phyloP scores from a whole-genome alignment of 1,284 basidiomycete species.

The Stygiomarasmius scandens region DNA sequence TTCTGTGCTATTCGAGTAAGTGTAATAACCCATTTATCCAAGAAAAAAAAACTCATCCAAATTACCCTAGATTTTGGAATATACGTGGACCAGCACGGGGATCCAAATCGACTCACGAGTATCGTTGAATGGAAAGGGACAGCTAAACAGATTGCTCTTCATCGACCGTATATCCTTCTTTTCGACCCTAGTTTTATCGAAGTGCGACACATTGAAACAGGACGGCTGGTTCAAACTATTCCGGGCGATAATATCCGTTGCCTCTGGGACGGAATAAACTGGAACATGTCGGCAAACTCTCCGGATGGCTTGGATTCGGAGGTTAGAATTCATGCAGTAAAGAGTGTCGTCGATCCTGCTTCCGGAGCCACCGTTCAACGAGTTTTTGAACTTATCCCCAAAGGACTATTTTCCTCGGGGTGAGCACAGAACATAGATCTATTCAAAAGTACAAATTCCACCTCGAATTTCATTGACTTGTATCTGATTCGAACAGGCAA shows the following conservation, averaged over 20 bases:
- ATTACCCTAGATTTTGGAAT: slow-evolving; percentile 67
- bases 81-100: slow-evolving; percentile 79
- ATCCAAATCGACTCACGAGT: slow-evolving; percentile 71
- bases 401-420: slow-evolving; percentile 58
- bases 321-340: slow-evolving; percentile 63
- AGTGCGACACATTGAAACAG: slow-evolving; percentile 81
- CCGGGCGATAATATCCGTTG: slow-evolving; percentile 85
- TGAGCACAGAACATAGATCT: too few relatives aligned
- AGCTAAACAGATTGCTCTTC: slow-evolving; percentile 83
- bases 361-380: slow-evolving; percentile 52
- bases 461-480: too few relatives aligned
- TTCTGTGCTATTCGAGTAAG: slow-evolving; percentile 79
- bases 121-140: slow-evolving; percentile 96
- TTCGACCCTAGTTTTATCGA: slow-evolving; percentile 87
- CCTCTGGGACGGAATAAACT: slow-evolving; percentile 83
- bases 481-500: too few relatives aligned
- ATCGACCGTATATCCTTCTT: slow-evolving; percentile 77
- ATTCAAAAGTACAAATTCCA: too few relatives aligned
- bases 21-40: slow-evolving; percentile 4
- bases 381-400: slow-evolving; percentile 67
- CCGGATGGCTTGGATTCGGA: slow-evolving; percentile 43
- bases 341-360: slow-evolving; percentile 49
- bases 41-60: not conserved
- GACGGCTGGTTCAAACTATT: slow-evolving; percentile 89
- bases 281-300: slow-evolving; percentile 37